phyloP scores from a whole-genome alignment of 768 basidiomycete genomes.

The Paxillus involutus region DNA sequence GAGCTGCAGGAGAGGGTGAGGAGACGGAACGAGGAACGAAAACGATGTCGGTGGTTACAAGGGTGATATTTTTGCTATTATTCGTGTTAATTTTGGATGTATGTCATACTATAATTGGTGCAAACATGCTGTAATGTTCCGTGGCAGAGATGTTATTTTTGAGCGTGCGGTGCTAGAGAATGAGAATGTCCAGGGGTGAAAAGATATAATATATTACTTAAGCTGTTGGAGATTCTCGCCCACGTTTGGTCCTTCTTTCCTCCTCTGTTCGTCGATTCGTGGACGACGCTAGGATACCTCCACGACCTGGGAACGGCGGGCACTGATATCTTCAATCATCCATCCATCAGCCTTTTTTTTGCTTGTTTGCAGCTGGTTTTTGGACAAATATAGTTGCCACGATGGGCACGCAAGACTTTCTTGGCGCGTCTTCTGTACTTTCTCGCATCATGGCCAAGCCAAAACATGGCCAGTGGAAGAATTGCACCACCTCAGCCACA shows the following conservation, averaged over 20 bases:
- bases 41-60: conserved; percentile 40
- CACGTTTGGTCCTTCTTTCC: conserved; percentile 7
- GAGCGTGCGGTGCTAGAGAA: background rate
- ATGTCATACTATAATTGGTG: background rate
- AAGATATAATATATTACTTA: conserved; percentile 18
- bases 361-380: conserved; percentile 8
- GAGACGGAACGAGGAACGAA: conserved; percentile 56
- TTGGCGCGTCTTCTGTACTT: conserved; percentile 37
- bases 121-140: background rate
- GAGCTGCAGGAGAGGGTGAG: conserved; percentile 39
- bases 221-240: conserved; percentile 15
- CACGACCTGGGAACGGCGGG: background rate
- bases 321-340: background rate
- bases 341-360: background rate
- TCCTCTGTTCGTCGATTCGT: background rate
- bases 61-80: conserved; percentile 7
- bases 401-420: conserved; percentile 33
- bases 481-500: conserved; percentile 22
- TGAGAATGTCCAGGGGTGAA: background rate
- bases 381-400: conserved; percentile 28
- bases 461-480: conserved; percentile 36
- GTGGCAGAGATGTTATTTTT: conserved; percentile 15
- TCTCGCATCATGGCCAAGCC: conserved; percentile 55
- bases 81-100: background rate
- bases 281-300: background rate